These are phyloP conservation scores for Punctularia strigosozonata DNA, from an alignment of 768 basidiomycete genomes.

Conservation along the genomic window DNA sequence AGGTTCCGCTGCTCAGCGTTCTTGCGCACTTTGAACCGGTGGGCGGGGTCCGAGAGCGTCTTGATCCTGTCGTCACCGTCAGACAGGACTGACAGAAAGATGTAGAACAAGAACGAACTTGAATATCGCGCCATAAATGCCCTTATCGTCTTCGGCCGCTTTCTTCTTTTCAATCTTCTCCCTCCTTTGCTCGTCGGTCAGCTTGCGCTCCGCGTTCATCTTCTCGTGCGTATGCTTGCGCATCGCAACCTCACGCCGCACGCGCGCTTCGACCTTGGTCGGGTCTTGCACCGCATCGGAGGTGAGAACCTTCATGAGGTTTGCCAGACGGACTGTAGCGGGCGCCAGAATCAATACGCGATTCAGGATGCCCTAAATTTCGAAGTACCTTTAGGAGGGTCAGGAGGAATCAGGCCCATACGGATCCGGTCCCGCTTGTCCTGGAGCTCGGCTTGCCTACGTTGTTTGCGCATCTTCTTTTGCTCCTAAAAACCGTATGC, in stretches of 20 bases:
- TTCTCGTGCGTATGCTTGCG: slow-evolving; percentile 85
- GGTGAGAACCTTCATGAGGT: slow-evolving; percentile 96
- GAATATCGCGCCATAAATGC: slow-evolving; percentile 73
- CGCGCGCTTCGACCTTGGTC: slow-evolving; percentile 92
- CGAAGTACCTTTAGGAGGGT: slow-evolving; percentile 78
- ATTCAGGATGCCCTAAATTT: not conserved
- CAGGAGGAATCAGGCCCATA: slow-evolving; percentile 93
- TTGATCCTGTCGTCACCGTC: slow-evolving; percentile 45
- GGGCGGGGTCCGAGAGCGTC: slow-evolving; percentile 80
- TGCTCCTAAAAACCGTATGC: too few relatives aligned
- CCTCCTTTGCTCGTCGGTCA: slow-evolving; percentile 80
- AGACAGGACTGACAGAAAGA: not conserved
- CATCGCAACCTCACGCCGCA: slow-evolving; percentile 85
- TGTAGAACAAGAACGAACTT: slow-evolving; percentile 45
- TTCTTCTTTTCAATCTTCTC: slow-evolving; percentile 86
- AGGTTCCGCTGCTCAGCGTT: slow-evolving; percentile 89
- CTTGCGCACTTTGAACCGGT: slow-evolving; percentile 93
- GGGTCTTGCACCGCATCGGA: slow-evolving; percentile 96
- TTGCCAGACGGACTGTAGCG: slow-evolving; percentile 72
- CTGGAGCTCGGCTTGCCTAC: slow-evolving; percentile 78
- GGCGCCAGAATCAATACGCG: not conserved
- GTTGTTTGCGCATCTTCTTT: slow-evolving; percentile 94
- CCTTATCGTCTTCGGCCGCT: slow-evolving; percentile 79
- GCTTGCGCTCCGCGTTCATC: slow-evolving; percentile 85
- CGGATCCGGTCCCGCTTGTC: slow-evolving; percentile 91